Evolutionary conservation across 2,329 filamentous ascomycete species (phyloP).

Genomic region (Apiospora phragmitis): DNA sequence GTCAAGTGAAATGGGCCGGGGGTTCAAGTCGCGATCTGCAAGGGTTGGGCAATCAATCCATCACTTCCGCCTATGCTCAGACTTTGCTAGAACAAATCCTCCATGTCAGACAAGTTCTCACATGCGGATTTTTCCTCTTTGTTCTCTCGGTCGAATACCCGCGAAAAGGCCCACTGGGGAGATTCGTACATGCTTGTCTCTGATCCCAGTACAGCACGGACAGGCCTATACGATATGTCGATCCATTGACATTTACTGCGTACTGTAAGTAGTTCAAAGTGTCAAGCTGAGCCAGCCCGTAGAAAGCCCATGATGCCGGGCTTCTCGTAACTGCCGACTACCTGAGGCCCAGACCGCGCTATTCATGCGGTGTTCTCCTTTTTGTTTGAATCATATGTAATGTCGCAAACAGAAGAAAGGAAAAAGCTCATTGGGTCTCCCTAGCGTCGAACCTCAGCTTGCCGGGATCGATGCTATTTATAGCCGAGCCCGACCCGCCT

Average conservation of each 20-base stretch:
- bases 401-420: not conserved
- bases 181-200: not conserved
- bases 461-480: not conserved
- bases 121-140: not conserved
- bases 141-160: conserved; percentile 3
- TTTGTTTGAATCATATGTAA: not conserved
- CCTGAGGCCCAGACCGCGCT: not conserved
- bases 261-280: not conserved
- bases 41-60: not conserved
- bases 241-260: not conserved
- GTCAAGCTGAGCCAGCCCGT: not conserved
- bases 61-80: not conserved
- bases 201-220: not conserved
- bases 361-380: not conserved
- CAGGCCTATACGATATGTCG: not conserved
- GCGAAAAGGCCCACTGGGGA: not conserved
- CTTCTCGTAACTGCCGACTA: not conserved
- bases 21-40: not conserved
- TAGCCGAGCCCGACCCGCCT: not conserved
- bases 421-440: not conserved
- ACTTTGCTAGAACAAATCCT: not conserved
- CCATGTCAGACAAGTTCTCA: not conserved
- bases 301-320: not conserved
- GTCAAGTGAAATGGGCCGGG: not conserved
- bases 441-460: not conserved